Conservation (phyloP, 163 green algal genomes). For the Coccomyxa subellipsoidea region DNA sequence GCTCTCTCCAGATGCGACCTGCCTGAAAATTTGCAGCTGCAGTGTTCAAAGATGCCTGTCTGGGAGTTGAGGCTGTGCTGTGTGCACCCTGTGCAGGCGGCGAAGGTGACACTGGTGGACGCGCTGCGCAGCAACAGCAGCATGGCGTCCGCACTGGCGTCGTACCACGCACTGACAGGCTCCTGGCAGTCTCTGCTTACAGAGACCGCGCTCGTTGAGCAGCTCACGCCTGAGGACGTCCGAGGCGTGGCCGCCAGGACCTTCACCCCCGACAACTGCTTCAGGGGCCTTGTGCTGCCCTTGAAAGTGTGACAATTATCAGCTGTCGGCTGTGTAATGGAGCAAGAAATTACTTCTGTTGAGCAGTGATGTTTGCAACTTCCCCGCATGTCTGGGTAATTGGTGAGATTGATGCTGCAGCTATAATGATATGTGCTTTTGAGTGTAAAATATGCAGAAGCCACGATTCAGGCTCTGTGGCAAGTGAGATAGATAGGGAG, state of each 20-base stretch:
- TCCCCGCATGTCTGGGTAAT: too few species aligned
- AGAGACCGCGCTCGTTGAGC: slow-evolving; percentile 36
- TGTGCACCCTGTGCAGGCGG: slow-evolving; percentile 16
- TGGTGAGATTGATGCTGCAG: too few species aligned
- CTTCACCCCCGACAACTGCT: slow-evolving; percentile 51
- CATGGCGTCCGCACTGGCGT: slow-evolving; percentile 51
- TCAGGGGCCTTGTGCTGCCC: slow-evolving; percentile 48
- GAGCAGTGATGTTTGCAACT: too few species aligned
- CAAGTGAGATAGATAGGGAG: too few species aligned
- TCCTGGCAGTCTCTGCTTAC: slow-evolving; percentile 40
- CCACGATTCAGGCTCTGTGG: too few species aligned
- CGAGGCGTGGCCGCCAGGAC: slow-evolving; percentile 21
- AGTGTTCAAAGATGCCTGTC: not conserved
- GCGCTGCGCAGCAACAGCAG: slow-evolving; percentile 51
- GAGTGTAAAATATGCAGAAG: too few species aligned
- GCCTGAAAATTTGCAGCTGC: not conserved
- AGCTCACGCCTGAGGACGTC: slow-evolving; percentile 29
- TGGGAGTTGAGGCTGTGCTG: too few species aligned
- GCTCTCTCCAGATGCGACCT: not conserved
- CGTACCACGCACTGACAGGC: slow-evolving; percentile 53
- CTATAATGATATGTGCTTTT: too few species aligned
- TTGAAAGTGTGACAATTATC: not conserved
- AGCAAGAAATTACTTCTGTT: not conserved
- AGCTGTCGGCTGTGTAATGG: not conserved
- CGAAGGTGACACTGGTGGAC: slow-evolving; percentile 46